Conservation (phyloP, 257 asterid genomes). For the Solanum microdontum region DNA sequence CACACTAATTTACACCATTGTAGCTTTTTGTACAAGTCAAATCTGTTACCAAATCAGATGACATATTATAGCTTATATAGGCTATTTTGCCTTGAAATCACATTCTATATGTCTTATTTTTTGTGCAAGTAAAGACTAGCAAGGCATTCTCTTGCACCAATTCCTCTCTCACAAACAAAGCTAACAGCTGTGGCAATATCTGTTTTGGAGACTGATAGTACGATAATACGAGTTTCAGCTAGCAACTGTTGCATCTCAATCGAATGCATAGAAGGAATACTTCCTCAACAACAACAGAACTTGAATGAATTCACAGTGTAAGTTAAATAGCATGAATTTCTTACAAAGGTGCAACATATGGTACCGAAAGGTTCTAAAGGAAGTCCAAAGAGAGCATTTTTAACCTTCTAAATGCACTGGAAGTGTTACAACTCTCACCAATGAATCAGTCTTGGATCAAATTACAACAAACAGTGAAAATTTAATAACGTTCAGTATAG, state of each 20-base stretch:
- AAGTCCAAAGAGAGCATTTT: background rate
- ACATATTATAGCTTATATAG: background rate
- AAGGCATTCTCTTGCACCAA: background rate
- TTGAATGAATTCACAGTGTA: background rate
- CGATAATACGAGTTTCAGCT: background rate
- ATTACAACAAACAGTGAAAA: background rate
- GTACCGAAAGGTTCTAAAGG: background rate
- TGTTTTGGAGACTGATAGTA: background rate
- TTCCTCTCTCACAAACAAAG: background rate
- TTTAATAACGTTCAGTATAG: background rate
- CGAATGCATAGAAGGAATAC: background rate
- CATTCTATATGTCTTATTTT: background rate
- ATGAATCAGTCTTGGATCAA: background rate
- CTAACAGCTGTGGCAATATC: background rate
- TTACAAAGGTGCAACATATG: background rate
- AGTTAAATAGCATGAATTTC: background rate
- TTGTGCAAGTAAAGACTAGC: background rate
- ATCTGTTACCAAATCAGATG: background rate
- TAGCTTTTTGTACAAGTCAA: slow-evolving; percentile 14
- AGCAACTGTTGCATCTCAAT: background rate
- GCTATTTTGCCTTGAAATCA: background rate
- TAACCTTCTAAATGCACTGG: background rate
- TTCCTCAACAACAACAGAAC: background rate
- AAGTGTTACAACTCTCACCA: background rate
- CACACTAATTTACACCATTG: slow-evolving; percentile 6